phyloP scores from a whole-genome alignment of 208 protist species.

The Trypanosoma scelopori region DNA sequence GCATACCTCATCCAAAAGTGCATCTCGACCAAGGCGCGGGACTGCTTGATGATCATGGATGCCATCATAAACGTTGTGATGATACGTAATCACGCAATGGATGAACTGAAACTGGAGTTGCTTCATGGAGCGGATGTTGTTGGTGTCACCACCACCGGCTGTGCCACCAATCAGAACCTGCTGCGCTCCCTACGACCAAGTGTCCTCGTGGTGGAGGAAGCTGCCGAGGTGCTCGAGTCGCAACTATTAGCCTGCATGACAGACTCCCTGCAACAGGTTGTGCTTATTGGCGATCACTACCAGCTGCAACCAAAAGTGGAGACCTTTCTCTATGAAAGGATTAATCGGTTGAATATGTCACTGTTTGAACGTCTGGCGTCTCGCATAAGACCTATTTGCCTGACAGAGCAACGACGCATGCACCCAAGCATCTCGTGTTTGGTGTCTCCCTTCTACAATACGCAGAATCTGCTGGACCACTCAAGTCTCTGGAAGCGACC shows the following conservation, averaged over 20 bases:
- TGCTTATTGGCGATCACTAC: conserved; percentile 92
- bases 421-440: conserved; percentile 77
- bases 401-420: conserved; percentile 92
- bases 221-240: conserved; percentile 92
- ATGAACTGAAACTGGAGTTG: conserved; percentile 73
- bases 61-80: conserved; percentile 63
- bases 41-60: conserved; percentile 77
- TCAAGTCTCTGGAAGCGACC: conserved; percentile 45
- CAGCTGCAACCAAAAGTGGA: conserved; percentile 93
- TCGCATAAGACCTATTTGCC: conserved; percentile 49
- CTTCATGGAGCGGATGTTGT: conserved; percentile 89
- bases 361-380: conserved; percentile 88
- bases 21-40: conserved; percentile 71
- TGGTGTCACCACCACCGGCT: conserved; percentile 92
- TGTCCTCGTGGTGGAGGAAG: conserved; percentile 93
- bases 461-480: conserved; percentile 69
- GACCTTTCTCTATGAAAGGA: conserved; percentile 86
- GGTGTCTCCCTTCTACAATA: conserved; percentile 85
- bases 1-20: conserved; percentile 78
- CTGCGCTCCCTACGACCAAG: conserved; percentile 76
- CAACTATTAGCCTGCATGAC: conserved; percentile 92
- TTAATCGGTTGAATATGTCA: conserved; percentile 87
- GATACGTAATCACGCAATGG: conserved; percentile 82
- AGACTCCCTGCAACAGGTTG: conserved; percentile 87
- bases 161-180: conserved; percentile 90